A percentile compares a stretch with the other conserved stretches of the same genome.
These are phyloP conservation scores for Lyophyllum semitale DNA, from an alignment of 768 basidiomycete genomes.

Conservation along the genomic window DNA sequence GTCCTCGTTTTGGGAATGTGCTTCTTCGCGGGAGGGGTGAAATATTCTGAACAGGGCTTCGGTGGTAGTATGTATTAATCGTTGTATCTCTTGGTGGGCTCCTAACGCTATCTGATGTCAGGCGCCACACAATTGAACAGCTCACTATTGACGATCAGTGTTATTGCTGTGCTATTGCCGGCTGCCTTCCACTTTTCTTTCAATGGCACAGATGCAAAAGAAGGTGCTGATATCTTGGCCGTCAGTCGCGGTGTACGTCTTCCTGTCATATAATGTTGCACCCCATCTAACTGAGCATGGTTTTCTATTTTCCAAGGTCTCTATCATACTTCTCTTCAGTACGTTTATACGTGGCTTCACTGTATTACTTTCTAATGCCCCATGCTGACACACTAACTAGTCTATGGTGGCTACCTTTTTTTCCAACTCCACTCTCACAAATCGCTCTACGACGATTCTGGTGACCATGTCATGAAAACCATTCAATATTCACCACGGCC, in stretches of 20 bases:
- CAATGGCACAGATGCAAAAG: slow-evolving; percentile 23
- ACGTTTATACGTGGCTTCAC: slow-evolving; percentile 26
- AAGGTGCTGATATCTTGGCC: slow-evolving; percentile 51
- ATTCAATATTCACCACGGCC: slow-evolving; percentile 30
- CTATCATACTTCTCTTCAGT: slow-evolving; percentile 80
- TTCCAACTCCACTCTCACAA: slow-evolving; percentile 83
- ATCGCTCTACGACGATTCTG: slow-evolving; percentile 60
- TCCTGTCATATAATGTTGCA: not conserved
- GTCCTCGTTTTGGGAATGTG: slow-evolving; percentile 89
- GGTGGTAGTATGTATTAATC: slow-evolving; percentile 58
- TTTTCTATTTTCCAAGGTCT: slow-evolving; percentile 46
- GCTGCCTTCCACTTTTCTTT: slow-evolving; percentile 75
- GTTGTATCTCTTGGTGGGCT: slow-evolving; percentile 17
- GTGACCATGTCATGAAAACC: slow-evolving; percentile 33
- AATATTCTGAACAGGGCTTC: slow-evolving; percentile 81
- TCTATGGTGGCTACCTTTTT: slow-evolving; percentile 73
- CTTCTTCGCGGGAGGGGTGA: slow-evolving; percentile 82
- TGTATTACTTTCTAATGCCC: slow-evolving; percentile 35
- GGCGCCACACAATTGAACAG: slow-evolving; percentile 72
- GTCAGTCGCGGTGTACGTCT: slow-evolving; percentile 73
- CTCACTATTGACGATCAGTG: slow-evolving; percentile 75
- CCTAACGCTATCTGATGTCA: slow-evolving; percentile 16
- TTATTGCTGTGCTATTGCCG: slow-evolving; percentile 77
- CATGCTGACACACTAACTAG: slow-evolving; percentile 51
- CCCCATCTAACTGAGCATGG: not conserved